Percentiles rank a stretch among this genome's conserved stretches.
phyloP scores from a whole-genome alignment of 495 filamentous ascomycete genomes.

The Cercophora sp. region DNA sequence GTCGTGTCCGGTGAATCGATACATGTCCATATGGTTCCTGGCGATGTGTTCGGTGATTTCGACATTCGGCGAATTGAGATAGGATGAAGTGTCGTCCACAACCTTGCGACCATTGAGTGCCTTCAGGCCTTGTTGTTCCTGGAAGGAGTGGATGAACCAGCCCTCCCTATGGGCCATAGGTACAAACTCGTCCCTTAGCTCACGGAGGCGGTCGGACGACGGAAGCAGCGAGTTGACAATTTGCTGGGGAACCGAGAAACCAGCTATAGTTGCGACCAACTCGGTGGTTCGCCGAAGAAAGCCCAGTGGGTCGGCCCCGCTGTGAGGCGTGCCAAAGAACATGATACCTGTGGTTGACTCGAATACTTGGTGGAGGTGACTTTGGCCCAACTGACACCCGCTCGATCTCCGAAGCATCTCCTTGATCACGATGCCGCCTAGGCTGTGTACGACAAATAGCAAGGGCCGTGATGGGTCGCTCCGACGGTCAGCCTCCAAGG shows the following conservation, averaged over 20 bases:
- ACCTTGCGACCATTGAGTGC: conserved; percentile 18
- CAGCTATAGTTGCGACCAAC: conserved; percentile 10
- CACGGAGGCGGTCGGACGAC: conserved; percentile 16
- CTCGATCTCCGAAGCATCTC: conserved; percentile 20
- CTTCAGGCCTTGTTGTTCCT: conserved; percentile 20
- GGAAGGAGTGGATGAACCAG: conserved; percentile 25
- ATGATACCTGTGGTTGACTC: conserved; percentile 33
- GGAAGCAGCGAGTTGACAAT: conserved; percentile 20
- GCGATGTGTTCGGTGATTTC: conserved; percentile 20
- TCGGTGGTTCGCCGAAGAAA: conserved; percentile 12
- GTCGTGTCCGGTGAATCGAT: conserved; percentile 18
- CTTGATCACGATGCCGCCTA: conserved; percentile 42
- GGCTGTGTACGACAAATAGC: conserved; percentile 41
- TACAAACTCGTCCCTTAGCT: conserved; percentile 22
- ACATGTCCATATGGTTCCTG: conserved; percentile 24
- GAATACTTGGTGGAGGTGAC: conserved; percentile 21
- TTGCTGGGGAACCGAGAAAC: conserved; percentile 12
- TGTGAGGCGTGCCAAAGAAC: conserved; percentile 38
- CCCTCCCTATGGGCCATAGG: conserved; percentile 11
- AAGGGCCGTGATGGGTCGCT: conserved; percentile 21
- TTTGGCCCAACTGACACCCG: conserved; percentile 10
- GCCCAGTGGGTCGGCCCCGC: conserved; percentile 20
- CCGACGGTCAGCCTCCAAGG: conserved; percentile 23
- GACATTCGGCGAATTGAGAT: conserved; percentile 12
- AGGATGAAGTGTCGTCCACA: conserved; percentile 25